phyloP scores from a whole-genome alignment of 345 rosid species.

The Arabis alpina region DNA sequence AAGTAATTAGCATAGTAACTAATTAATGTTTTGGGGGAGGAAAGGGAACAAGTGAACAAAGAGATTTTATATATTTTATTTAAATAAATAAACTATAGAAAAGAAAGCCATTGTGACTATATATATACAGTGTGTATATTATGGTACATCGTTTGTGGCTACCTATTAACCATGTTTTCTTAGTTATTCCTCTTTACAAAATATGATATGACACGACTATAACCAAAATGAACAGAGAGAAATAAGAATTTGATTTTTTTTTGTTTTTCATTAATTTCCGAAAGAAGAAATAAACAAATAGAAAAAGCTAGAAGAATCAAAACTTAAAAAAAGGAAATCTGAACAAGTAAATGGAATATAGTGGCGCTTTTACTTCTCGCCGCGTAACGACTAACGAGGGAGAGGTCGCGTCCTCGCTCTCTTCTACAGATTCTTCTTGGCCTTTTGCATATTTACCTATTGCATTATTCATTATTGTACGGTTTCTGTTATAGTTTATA shows the following conservation, averaged over 20 bases:
- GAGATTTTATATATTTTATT: neutral
- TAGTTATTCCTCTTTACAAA: constrained; percentile 1
- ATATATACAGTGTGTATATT: neutral
- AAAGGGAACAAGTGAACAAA: constrained; percentile 24
- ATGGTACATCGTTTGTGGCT: constrained; percentile 30
- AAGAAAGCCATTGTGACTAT: neutral
- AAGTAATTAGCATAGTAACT: constrained; percentile 5
- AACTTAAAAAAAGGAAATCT: neutral
- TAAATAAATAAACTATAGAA: neutral
- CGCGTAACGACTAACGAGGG: constrained; percentile 36
- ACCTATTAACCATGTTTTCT: neutral
- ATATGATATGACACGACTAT: constrained; percentile 26
- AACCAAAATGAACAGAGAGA: constrained; percentile 1
- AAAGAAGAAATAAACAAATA: constrained; percentile 21
- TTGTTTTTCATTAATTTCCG: constrained; percentile 1
- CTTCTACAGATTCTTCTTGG: constrained; percentile 30
- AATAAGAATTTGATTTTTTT: neutral
- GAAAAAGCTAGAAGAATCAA: constrained; percentile 25
- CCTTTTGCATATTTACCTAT: constrained; percentile 6
- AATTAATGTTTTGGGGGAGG: neutral
- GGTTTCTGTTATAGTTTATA: neutral
- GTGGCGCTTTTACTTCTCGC: constrained; percentile 25
- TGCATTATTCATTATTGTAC: neutral
- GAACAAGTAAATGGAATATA: constrained; percentile 24
- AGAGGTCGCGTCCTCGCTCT: constrained; percentile 32